Conservation (phyloP, 345 rosid genomes). For the Conringia planisiliqua region DNA sequence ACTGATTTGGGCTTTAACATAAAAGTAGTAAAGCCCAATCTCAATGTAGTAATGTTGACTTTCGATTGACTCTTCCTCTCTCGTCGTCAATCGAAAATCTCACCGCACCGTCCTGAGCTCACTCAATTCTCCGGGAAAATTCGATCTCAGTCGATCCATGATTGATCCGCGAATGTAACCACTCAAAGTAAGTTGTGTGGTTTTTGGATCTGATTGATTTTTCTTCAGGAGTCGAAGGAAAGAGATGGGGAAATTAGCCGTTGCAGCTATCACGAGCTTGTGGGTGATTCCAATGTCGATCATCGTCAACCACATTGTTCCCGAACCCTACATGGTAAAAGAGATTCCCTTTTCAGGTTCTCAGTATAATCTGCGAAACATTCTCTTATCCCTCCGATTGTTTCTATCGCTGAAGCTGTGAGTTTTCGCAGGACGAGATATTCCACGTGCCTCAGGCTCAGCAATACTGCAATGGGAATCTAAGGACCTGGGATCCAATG, state of each 20-base stretch:
- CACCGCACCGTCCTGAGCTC: constrained; percentile 9
- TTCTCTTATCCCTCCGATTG: background rate
- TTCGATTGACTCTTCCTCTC: background rate
- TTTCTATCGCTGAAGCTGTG: background rate
- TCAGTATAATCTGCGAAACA: background rate
- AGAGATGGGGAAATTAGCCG: constrained; percentile 61
- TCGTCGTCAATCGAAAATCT: background rate
- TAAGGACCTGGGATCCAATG: constrained; percentile 96
- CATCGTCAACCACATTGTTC: constrained; percentile 65
- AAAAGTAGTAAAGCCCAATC: background rate
- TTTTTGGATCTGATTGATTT: background rate
- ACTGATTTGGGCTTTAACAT: background rate
- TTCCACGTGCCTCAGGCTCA: constrained; percentile 93
- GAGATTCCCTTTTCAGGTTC: background rate
- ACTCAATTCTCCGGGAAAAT: constrained; percentile 18
- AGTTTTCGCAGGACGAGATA: constrained; percentile 76
- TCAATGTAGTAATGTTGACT: background rate
- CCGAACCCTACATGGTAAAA: constrained; percentile 73
- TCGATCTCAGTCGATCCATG: background rate
- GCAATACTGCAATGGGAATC: constrained; percentile 69
- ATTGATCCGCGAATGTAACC: background rate
- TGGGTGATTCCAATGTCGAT: constrained; percentile 76
- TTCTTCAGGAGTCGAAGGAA: background rate
- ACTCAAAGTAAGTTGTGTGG: background rate
- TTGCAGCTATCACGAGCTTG: constrained; percentile 60